phyloP scores from a whole-genome alignment of 2,329 filamentous ascomycete species.

The Sarocladiaceae sp. region DNA sequence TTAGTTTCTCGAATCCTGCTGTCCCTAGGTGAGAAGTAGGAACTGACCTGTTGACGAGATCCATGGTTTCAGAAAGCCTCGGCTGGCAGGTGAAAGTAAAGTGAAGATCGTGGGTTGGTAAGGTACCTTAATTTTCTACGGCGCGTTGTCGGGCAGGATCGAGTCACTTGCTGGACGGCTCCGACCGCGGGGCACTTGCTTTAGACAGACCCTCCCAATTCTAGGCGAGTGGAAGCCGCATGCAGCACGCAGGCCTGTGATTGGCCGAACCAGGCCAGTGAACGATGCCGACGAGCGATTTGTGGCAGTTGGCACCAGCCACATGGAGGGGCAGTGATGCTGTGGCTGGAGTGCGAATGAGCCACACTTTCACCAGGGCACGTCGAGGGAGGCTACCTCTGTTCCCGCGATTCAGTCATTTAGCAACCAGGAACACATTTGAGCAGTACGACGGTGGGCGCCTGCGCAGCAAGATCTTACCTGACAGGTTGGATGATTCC shows the following conservation, averaged over 20 bases:
- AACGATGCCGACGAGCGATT: background rate
- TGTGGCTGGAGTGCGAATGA: conserved; percentile 5
- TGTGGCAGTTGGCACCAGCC: conserved; percentile 4
- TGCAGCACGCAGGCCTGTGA: background rate
- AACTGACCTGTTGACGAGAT: conserved; percentile 56
- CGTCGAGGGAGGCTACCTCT: no score
- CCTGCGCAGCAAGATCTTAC: no score
- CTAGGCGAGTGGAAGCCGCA: no score
- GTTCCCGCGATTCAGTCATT: no score
- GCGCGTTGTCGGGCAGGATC: conserved; percentile 1
- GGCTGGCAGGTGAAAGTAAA: background rate
- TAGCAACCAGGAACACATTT: no score
- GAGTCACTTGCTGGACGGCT: conserved; percentile 6
- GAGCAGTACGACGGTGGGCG: no score
- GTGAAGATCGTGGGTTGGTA: background rate
- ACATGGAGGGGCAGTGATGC: conserved; percentile 4
- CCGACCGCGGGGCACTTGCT: conserved; percentile 13
- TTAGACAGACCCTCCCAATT: background rate
- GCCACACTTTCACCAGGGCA: no score
- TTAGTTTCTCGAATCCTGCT: conserved; percentile 32
- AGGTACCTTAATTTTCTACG: background rate
- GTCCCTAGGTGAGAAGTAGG: conserved; percentile 4
- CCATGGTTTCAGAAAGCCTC: conserved; percentile 34
- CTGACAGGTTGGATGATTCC: no score
- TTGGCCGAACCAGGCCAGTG: background rate